Evolutionary conservation across 495 filamentous ascomycete species (phyloP).

Genomic region (Echria macrotheca): DNA sequence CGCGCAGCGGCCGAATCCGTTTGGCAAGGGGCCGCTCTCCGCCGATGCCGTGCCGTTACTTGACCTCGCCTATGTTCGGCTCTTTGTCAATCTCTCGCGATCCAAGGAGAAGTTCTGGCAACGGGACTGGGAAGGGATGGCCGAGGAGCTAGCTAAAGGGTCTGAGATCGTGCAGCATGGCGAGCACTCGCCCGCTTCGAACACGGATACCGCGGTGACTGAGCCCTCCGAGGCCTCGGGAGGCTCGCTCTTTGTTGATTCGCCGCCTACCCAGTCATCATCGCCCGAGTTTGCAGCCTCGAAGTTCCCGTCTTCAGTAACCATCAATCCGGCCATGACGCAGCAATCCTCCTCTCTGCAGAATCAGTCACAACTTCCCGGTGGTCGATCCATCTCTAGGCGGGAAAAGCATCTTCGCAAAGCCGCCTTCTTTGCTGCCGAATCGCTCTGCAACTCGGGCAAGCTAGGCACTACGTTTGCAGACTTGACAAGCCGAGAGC

Average conservation of each 20-base stretch:
- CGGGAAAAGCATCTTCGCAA: slow-evolving; percentile 87
- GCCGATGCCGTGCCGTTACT: slow-evolving; percentile 93
- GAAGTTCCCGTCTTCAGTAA: slow-evolving; percentile 26
- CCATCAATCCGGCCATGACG: slow-evolving; percentile 19
- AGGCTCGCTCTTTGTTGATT: slow-evolving; percentile 47
- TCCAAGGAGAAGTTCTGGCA: slow-evolving; percentile 95
- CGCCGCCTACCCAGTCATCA: slow-evolving; percentile 49
- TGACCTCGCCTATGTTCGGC: slow-evolving; percentile 86
- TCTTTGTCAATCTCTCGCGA: slow-evolving; percentile 87
- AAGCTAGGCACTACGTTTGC: slow-evolving; percentile 83
- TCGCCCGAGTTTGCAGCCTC: slow-evolving; percentile 43
- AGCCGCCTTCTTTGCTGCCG: slow-evolving; percentile 90
- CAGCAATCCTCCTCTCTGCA: slow-evolving; percentile 16
- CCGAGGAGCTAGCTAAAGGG: slow-evolving; percentile 80
- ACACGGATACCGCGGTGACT: slow-evolving; percentile 43
- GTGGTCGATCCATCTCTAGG: slow-evolving; percentile 31
- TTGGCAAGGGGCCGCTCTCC: slow-evolving; percentile 79
- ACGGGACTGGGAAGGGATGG: slow-evolving; percentile 88
- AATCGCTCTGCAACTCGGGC: slow-evolving; percentile 86
- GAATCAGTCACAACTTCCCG: slow-evolving; percentile 23
- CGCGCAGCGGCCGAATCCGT: slow-evolving; percentile 82
- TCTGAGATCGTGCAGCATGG: slow-evolving; percentile 66
- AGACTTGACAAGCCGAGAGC: slow-evolving; percentile 76
- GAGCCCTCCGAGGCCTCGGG: slow-evolving; percentile 48
- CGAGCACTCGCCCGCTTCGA: slow-evolving; percentile 56